A percentile compares a stretch with the other conserved stretches of the same genome.
Evolutionary conservation across 768 basidiomycete species (phyloP).

Genomic region (Lentinula lateritia): DNA sequence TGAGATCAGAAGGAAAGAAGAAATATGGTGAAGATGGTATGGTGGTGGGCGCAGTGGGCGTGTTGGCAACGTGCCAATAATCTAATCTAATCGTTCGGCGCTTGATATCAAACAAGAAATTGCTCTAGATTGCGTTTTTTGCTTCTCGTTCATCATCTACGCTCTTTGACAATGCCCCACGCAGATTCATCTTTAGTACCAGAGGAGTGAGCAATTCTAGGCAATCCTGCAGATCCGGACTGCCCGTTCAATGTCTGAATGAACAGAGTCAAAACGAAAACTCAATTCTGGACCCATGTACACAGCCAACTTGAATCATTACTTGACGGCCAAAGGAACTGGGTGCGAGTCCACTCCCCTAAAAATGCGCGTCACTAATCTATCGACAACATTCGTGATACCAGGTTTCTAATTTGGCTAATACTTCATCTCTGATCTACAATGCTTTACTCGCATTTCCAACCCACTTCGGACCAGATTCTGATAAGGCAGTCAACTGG

Average conservation of each 20-base stretch:
- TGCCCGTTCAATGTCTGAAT: neutral
- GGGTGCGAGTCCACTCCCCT: conserved; percentile 45
- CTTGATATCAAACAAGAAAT: too few species aligned
- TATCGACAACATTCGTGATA: neutral
- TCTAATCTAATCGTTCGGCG: conserved; percentile 10
- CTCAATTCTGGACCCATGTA: conserved; percentile 79
- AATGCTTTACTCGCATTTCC: conserved; percentile 67
- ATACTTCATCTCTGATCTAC: conserved; percentile 77
- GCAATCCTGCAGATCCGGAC: too few species aligned
- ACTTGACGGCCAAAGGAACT: conserved; percentile 64
- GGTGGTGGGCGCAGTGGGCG: neutral
- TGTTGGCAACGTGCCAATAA: neutral
- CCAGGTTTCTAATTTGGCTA: conserved; percentile 84
- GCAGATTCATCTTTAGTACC: conserved; percentile 77
- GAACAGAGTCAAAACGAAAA: conserved; percentile 58
- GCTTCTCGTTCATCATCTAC: conserved; percentile 3
- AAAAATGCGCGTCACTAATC: too few species aligned
- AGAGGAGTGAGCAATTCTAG: conserved; percentile 24
- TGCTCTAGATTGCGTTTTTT: neutral
- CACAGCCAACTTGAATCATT: conserved; percentile 54
- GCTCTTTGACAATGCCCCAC: conserved; percentile 58
- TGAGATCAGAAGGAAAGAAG: neutral
- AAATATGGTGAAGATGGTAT: conserved; percentile 5
- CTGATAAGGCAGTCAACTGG: conserved; percentile 80
- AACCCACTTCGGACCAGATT: conserved; percentile 53